Percentiles rank a stretch among this genome's conserved stretches.
Evolutionary conservation across 225 moss, liverwort and hornwort genomes (phyloP).

Genomic region (Pleurozium schreberi): DNA sequence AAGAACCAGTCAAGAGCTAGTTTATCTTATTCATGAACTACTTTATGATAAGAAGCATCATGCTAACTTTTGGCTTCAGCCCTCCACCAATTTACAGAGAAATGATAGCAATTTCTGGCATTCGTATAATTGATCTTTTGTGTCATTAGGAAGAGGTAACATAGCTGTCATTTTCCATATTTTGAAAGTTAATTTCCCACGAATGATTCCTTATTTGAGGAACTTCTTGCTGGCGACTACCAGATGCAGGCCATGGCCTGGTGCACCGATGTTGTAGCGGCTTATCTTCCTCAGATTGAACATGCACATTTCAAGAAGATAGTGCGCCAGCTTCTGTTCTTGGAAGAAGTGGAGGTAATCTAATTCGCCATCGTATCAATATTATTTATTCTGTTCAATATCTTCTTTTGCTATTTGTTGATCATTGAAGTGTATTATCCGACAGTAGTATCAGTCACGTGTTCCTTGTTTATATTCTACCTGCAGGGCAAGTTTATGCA

Average conservation of each 20-base stretch:
- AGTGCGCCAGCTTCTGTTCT: slow-evolving; percentile 83
- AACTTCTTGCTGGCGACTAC: slow-evolving; percentile 6
- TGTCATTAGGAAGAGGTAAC: not conserved
- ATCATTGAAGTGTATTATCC: not conserved
- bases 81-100: not conserved
- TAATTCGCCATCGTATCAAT: not conserved
- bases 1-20: not conserved
- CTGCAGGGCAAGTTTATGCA: not conserved
- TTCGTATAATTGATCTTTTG: not conserved
- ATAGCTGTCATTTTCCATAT: not conserved
- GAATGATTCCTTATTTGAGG: not conserved
- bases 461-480: not conserved
- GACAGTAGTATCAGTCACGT: not conserved
- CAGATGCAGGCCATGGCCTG: slow-evolving; percentile 98
- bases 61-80: not conserved
- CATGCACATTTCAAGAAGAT: slow-evolving; percentile 60
- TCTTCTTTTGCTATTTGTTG: not conserved
- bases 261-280: slow-evolving; percentile 92
- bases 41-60: not conserved
- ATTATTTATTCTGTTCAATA: not conserved
- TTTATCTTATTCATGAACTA: not conserved
- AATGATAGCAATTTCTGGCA: not conserved
- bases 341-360: slow-evolving; percentile 74
- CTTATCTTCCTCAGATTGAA: slow-evolving; percentile 78
- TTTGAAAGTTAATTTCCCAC: not conserved